These are phyloP conservation scores for Candida incommunis DNA, from an alignment of 805 yeast species.

Conservation along the genomic window DNA sequence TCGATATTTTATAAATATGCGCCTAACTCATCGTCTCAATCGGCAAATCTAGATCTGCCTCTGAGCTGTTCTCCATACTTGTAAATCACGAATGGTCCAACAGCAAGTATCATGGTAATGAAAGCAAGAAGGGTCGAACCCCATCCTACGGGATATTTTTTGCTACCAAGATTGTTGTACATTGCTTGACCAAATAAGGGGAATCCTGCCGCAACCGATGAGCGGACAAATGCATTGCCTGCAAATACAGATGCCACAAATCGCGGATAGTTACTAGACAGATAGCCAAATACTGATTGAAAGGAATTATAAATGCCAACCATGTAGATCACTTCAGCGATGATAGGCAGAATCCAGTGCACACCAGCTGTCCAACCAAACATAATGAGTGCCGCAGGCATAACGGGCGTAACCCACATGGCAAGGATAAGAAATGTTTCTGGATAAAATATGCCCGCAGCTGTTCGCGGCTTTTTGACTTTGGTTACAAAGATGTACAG, in stretches of 20 bases:
- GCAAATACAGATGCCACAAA: slow-evolving; percentile 66
- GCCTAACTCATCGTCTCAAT: no score
- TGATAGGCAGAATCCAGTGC: slow-evolving; percentile 40
- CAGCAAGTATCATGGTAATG: slow-evolving; percentile 16
- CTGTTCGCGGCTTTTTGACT: neutral
- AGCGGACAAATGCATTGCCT: slow-evolving; percentile 37
- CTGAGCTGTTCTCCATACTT: slow-evolving; percentile 21
- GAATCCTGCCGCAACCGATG: slow-evolving; percentile 40
- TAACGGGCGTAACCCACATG: slow-evolving; percentile 38
- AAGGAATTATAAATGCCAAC: neutral
- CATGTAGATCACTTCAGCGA: slow-evolving; percentile 31
- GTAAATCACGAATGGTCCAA: slow-evolving; percentile 11
- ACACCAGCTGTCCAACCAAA: slow-evolving; percentile 46
- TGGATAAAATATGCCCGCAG: slow-evolving; percentile 20
- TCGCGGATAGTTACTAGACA: neutral
- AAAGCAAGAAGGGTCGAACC: slow-evolving; percentile 37
- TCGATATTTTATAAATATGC: no score
- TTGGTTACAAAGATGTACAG: slow-evolving; percentile 2
- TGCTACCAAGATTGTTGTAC: slow-evolving; percentile 28
- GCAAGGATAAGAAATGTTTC: slow-evolving; percentile 46
- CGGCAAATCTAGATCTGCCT: slow-evolving; percentile 22
- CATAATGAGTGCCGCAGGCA: slow-evolving; percentile 42
- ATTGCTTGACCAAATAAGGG: slow-evolving; percentile 50
- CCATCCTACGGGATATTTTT: slow-evolving; percentile 45
- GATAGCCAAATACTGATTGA: neutral